A percentile compares a stretch with the other conserved stretches of the same genome.
Evolutionary conservation across 257 asterid genomes (phyloP).

Genomic region (Petrea volubilis): DNA sequence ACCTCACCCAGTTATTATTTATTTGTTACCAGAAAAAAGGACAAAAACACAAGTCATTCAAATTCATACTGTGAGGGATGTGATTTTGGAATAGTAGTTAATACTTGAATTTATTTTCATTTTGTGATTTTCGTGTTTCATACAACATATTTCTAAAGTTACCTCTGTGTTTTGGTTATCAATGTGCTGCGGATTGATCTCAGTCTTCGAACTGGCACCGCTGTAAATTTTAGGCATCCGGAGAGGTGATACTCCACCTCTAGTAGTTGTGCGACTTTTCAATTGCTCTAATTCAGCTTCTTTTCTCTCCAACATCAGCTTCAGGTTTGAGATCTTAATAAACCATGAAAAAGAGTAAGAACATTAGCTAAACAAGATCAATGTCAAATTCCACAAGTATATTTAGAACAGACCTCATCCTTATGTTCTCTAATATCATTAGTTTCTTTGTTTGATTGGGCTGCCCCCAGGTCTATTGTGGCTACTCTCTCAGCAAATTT

Average conservation of each 20-base stretch:
- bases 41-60: background rate
- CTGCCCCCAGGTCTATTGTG: slow-evolving; percentile 83
- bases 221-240: slow-evolving; percentile 50
- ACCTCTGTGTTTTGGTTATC: slow-evolving; percentile 67
- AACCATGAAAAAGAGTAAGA: slow-evolving; percentile 24
- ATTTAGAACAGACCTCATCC: slow-evolving; percentile 62
- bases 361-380: slow-evolving; percentile 3
- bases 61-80: background rate
- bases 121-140: background rate
- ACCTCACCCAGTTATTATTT: background rate
- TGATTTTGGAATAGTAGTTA: slow-evolving; percentile 4
- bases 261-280: slow-evolving; percentile 50
- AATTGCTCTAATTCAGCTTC: slow-evolving; percentile 79
- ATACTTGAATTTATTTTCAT: background rate
- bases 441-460: slow-evolving; percentile 78
- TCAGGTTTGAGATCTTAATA: slow-evolving; percentile 77
- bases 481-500: slow-evolving; percentile 93
- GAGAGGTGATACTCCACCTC: slow-evolving; percentile 69
- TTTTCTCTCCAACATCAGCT: slow-evolving; percentile 74
- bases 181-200: slow-evolving; percentile 42
- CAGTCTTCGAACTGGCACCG: slow-evolving; percentile 51
- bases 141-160: slow-evolving; percentile 11
- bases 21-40: background rate
- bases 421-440: slow-evolving; percentile 71
- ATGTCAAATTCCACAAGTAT: slow-evolving; percentile 19